Evolutionary conservation across 2,329 filamentous ascomycete genomes (phyloP), one percentile per base, ranked within the genome.

Genomic region (Fusarium sp.): DNA sequence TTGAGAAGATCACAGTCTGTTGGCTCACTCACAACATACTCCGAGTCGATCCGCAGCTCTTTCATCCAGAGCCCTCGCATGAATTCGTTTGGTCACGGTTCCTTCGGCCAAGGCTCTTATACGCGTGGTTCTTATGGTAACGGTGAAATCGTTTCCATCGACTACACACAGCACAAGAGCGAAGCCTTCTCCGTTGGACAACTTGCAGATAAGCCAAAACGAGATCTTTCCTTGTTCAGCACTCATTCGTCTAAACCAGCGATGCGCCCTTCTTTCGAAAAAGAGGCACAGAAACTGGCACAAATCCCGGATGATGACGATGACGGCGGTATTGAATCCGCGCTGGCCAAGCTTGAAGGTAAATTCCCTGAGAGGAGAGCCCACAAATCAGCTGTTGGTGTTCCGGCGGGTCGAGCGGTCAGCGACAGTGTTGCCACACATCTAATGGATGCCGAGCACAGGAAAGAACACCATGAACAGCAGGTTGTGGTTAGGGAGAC

Each of bases 301-400:
- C 90, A 92, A 57, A 92, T 98, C 28, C 93, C 95, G 0, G 94
- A 97, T 75, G 93, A 97, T 73, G 93, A 97, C 37, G 77, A 82
- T 16, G 86, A 90, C 75, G 93, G 93, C 8, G 95, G 95, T 13
- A 90, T 98, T 28, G 96, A 98, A 76, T 94, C 94, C n/a, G 93
- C 96, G 1, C 79, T 99, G 51, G 81, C 94, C 72, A 99, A 98
- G 75, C 85, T 99, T 1, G 96, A 99, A 81, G 96, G 96, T 11
- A 95, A 89, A 71, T 96, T 91, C 72, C 57, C 65, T 1, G 86
- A 91, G 75, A 89, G 85, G 71, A 87, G 79, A 71, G 66, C 77
- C 1, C 77, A 77, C 30, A 81, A 79, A 53, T 75, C 68, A 16
- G 59, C 65, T 15, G 81, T 83, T 65, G 80, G 82, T 20, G 45